phyloP scores from a whole-genome alignment of 768 basidiomycete genomes.

The Leccinum longicurvipes region DNA sequence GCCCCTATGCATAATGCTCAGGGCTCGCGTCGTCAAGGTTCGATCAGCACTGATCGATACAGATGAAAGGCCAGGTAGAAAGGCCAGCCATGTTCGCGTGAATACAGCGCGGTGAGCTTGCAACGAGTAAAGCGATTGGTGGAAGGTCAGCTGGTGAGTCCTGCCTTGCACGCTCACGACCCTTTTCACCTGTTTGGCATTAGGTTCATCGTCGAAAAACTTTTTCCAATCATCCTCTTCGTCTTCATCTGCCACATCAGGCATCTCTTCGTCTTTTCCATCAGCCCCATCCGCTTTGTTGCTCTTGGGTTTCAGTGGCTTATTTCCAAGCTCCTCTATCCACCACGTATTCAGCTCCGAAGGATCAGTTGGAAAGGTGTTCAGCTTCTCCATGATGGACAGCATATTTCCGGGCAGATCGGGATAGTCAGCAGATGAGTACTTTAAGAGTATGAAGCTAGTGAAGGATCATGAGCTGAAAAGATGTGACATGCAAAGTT shows the following conservation, averaged over 20 bases:
- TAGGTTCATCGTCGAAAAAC: slow-evolving; percentile 71
- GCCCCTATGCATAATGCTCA: slow-evolving; percentile 79
- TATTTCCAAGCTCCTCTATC: slow-evolving; percentile 62
- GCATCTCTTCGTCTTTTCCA: slow-evolving; percentile 31
- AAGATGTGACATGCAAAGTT: background rate
- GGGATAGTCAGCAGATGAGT: slow-evolving; percentile 32
- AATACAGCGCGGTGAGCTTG: slow-evolving; percentile 78
- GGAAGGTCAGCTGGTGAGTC: slow-evolving; percentile 62
- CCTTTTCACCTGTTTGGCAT: slow-evolving; percentile 33
- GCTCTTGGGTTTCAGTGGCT: slow-evolving; percentile 50
- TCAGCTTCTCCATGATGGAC: slow-evolving; percentile 61
- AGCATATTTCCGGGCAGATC: slow-evolving; percentile 52
- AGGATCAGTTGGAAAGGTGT: slow-evolving; percentile 68
- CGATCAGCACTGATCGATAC: slow-evolving; percentile 30
- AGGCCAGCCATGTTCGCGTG: slow-evolving; percentile 72
- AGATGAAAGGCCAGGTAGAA: slow-evolving; percentile 59
- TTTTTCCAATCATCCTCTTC: slow-evolving; percentile 69
- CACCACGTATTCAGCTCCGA: slow-evolving; percentile 76
- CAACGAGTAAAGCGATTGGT: slow-evolving; percentile 75
- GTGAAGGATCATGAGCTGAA: background rate
- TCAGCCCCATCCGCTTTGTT: slow-evolving; percentile 39
- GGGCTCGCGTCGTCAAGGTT: slow-evolving; percentile 48
- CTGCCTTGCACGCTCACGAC: slow-evolving; percentile 41
- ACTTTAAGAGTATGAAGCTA: slow-evolving; percentile 26
- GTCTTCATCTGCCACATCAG: slow-evolving; percentile 37